Evolutionary conservation across 2,329 filamentous ascomycete genomes (phyloP), one percentile per base, ranked within the genome.

Genomic region (Amphichorda felina): DNA sequence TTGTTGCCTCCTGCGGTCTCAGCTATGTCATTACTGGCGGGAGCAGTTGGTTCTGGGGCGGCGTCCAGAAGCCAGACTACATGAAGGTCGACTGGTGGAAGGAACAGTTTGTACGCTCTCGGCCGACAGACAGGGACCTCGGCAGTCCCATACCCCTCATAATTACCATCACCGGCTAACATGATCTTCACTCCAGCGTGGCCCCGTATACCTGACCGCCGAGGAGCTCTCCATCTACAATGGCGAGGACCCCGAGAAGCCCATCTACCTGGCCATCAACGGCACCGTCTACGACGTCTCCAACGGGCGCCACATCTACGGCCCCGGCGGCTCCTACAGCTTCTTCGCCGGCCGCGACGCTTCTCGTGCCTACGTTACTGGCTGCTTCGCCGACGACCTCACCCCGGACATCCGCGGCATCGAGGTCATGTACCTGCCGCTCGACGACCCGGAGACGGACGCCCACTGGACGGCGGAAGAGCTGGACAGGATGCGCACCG

Each of bases 251-350:
- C 64, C 77, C 8, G 56, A 60, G 7, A 76, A 81, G 40, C 91
- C 91, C 6, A 75, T 96, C 55, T 94, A 94, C 64, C 72, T 98
- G 38, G 86, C 87, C 42, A 77, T 98, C 50, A 89, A 91, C 63
- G 80, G 82, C 50, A 83, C 76, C 39, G 83, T 93, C 60, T 91
- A 82, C 68, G 85, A 93, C 57, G 85, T 93, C 28, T 73, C 74
- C n/a, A 60, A 69, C 21, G 78, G 77, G 36, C 67, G 73, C 46
- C 57, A 70, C 56, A 64, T 82, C 59, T 91, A 91, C 63, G 84
- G 84, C 1, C 80, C 88, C 0, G 87, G 86, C 19, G 91, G 88
- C 4, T 77, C 76, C 26, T 98, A 98, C 66, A 70, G 79, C 50
- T 79, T 82, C 61, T 94, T 98, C 57, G 75, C 87, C 0, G 91